A percentile compares a stretch with the other conserved stretches of the same genome.
Evolutionary conservation across 2,329 filamentous ascomycete genomes (phyloP).

Genomic region (Diaporthe sp.): DNA sequence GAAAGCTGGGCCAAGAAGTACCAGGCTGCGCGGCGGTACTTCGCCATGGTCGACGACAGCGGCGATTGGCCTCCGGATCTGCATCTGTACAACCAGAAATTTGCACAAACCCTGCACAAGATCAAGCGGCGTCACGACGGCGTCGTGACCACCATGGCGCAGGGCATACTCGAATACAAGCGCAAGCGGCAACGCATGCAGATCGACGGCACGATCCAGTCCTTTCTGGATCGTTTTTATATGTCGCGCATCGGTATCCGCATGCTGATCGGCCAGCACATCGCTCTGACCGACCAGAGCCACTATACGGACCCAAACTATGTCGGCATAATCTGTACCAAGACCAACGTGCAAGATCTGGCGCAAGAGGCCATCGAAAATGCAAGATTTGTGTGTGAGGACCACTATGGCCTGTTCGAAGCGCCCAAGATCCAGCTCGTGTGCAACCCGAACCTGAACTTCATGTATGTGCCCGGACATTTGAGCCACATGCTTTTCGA

Average conservation of each 20-base stretch:
- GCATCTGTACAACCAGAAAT: conserved; percentile 92
- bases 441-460: conserved; percentile 93
- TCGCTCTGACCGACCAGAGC: conserved; percentile 94
- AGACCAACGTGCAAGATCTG: conserved; percentile 95
- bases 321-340: conserved; percentile 98
- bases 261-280: conserved; percentile 99
- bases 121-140: conserved; percentile 98
- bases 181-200: conserved; percentile 96
- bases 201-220: conserved; percentile 97
- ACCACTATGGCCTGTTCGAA: conserved; percentile 97
- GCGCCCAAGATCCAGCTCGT: conserved; percentile 97
- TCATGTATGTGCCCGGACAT: conserved; percentile 99
- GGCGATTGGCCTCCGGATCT: conserved; percentile 95
- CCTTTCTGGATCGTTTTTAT: conserved; percentile 98
- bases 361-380: conserved; percentile 99
- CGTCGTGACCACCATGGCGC: conserved; percentile 97
- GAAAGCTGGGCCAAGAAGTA: conserved; percentile 61
- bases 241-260: conserved; percentile 99
- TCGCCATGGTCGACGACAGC: conserved; percentile 89
- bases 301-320: conserved; percentile 92
- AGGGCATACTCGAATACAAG: conserved; percentile 98
- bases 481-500: conserved; percentile 99
- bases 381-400: conserved; percentile 98
- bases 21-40: conserved; percentile 80
- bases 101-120: conserved; percentile 88